phyloP scores from a whole-genome alignment of 129 eudicot species.

The Chrysanthemum lavandulifolium region DNA sequence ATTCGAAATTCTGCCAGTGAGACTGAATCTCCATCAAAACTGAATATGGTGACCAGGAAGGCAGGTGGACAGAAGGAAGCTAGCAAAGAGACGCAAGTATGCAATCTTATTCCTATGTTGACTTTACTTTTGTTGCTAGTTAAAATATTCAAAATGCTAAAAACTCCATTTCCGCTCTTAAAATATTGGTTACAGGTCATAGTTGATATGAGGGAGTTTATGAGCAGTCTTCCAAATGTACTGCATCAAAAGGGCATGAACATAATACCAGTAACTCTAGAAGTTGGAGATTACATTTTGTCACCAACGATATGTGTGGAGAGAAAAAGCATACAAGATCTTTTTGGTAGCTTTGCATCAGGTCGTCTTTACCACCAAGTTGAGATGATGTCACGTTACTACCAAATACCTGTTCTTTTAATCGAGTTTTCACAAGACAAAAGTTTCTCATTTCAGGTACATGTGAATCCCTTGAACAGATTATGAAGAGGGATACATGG shows the following conservation, averaged over 20 bases:
- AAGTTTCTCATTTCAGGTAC: constrained; percentile 94
- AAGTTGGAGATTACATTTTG: constrained; percentile 94
- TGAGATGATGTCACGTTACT: constrained; percentile 95
- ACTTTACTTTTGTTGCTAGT: neutral
- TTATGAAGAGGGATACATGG: neutral
- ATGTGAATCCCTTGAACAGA: neutral
- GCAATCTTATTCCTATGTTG: constrained; percentile 15
- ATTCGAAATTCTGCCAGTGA: constrained; percentile 49
- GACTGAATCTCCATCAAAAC: constrained; percentile 54
- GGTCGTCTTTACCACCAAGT: constrained; percentile 94
- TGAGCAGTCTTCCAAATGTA: constrained; percentile 97
- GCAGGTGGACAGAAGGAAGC: constrained; percentile 96
- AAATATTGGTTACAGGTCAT: constrained; percentile 51
- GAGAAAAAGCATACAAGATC: constrained; percentile 92
- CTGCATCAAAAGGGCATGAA: constrained; percentile 98
- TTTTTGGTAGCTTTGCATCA: constrained; percentile 85
- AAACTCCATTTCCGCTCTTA: neutral
- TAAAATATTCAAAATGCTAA: neutral
- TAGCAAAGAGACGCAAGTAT: constrained; percentile 80
- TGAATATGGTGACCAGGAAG: constrained; percentile 72
- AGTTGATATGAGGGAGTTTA: constrained; percentile 98
- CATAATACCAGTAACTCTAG: constrained; percentile 84
- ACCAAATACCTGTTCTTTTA: constrained; percentile 80
- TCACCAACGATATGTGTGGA: constrained; percentile 91
- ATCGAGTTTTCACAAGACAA: constrained; percentile 98